Conservation (phyloP, 2,329 filamentous ascomycete genomes). For the Curvularia sp. region DNA sequence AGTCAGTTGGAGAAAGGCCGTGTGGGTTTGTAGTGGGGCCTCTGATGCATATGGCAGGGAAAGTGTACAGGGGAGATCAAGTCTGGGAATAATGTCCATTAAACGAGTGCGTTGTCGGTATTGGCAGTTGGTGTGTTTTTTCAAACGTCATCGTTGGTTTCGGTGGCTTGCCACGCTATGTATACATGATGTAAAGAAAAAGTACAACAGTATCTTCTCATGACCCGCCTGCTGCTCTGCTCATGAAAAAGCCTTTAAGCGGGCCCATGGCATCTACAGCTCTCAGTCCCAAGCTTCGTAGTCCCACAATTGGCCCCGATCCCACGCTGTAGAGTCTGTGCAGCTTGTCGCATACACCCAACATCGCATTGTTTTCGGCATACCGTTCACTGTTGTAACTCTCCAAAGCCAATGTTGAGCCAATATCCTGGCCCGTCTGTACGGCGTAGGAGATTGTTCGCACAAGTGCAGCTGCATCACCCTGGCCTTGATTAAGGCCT, state of each 20-base stretch:
- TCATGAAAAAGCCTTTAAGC: slow-evolving; percentile 88
- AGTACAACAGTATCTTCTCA: slow-evolving; percentile 23
- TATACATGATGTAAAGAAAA: slow-evolving; percentile 17
- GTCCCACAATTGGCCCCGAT: slow-evolving; percentile 78
- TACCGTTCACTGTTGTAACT: slow-evolving; percentile 83
- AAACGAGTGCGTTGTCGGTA: not conserved
- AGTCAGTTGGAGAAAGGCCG: not conserved
- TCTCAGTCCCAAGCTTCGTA: slow-evolving; percentile 77
- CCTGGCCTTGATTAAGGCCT: slow-evolving; percentile 91
- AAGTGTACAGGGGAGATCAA: not conserved
- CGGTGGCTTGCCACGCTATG: slow-evolving; percentile 8
- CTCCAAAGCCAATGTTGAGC: slow-evolving; percentile 78
- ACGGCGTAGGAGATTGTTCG: slow-evolving; percentile 78
- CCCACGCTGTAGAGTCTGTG: slow-evolving; percentile 90
- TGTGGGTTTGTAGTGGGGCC: slow-evolving; percentile 5
- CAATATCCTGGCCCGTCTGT: slow-evolving; percentile 85
- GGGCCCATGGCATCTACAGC: slow-evolving; percentile 77
- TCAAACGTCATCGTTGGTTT: not conserved
- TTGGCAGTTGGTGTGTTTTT: not conserved
- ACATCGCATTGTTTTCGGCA: slow-evolving; percentile 76
- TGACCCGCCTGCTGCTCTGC: slow-evolving; percentile 58
- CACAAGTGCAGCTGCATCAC: slow-evolving; percentile 81
- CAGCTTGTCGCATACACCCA: slow-evolving; percentile 85
- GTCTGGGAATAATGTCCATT: not conserved
- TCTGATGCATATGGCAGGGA: not conserved